Conservation (phyloP, 169 alveolate species). For the Perkinsus marinus region DNA sequence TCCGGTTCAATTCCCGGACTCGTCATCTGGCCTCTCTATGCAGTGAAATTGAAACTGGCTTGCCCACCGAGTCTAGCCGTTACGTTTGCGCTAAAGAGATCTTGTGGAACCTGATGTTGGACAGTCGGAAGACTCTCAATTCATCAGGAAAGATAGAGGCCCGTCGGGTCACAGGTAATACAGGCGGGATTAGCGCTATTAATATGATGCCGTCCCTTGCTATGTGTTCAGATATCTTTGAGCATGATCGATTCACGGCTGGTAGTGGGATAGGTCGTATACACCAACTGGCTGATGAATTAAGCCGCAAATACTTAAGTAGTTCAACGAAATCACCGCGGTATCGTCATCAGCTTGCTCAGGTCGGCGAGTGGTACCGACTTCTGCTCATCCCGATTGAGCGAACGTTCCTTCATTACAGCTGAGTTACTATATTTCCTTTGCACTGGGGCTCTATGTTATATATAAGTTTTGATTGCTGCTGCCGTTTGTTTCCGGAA, state of each 20-base stretch:
- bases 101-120: background rate
- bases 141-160: background rate
- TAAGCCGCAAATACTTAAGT: background rate
- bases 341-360: background rate
- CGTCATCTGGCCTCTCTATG: background rate
- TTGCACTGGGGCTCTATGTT: too few species aligned
- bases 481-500: background rate
- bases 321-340: background rate
- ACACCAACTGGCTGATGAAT: background rate
- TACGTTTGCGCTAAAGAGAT: background rate
- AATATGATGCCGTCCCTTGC: too few species aligned
- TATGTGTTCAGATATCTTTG: background rate
- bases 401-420: background rate
- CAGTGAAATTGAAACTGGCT: background rate
- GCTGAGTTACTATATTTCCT: background rate
- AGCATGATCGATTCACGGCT: background rate
- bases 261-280: background rate
- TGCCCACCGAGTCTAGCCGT: background rate
- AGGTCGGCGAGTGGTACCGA: background rate
- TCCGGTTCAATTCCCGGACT: background rate
- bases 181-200: background rate
- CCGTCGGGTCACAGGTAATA: background rate
- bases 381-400: background rate
- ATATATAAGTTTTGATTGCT: background rate
- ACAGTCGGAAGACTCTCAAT: background rate